Evolutionary conservation across 805 yeast species (phyloP), one percentile per base, ranked within the genome.

Genomic region (Metschnikowia lochheadii): DNA sequence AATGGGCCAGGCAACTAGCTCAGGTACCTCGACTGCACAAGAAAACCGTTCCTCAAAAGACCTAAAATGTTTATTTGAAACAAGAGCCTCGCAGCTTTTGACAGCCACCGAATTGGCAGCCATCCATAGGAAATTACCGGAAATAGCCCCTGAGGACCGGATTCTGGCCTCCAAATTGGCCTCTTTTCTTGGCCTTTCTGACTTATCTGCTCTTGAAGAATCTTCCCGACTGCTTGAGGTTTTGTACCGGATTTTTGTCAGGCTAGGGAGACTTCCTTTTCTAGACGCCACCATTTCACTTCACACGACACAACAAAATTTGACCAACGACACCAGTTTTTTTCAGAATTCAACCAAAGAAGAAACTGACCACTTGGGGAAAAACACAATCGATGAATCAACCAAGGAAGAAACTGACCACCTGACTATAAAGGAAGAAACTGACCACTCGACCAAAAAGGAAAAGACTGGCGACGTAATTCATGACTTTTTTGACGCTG

Each of bases 1-100:
- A 11, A 60, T 61, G 64, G 65, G 64, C 38, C 63, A 56, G 39
- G 20, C 51, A 5, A 32, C 57, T 7, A 60, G 63, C 34, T 40
- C 55, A 4, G 55, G 51, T 5, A 4, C 39, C 2, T 29, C 31
- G 5, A 11, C 44, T 6, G 20, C 2, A 5, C 34, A n/a, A 20
- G 44, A 46, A 13, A n/a, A 13, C 2, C 42, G 15, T 17, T 18
- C 36, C 23, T 11, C 10, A 2, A 14, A 33, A 8, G 11, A 49
- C 13, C 17, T 55, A 5, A 7, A n/a, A 18, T 15, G 5, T 2
- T 29, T 54, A 6, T 52, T 56, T 35, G 48, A 49, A 13, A 33
- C 20, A 1, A 15, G 56, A 15, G 44, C 44, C 7, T 35, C 47
- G 6, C 46, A 39, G 10, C 48, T 53, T 10, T 34, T 54, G 10